Conservation (phyloP, 2,329 filamentous ascomycete genomes). For the Ophiostoma populinum region DNA sequence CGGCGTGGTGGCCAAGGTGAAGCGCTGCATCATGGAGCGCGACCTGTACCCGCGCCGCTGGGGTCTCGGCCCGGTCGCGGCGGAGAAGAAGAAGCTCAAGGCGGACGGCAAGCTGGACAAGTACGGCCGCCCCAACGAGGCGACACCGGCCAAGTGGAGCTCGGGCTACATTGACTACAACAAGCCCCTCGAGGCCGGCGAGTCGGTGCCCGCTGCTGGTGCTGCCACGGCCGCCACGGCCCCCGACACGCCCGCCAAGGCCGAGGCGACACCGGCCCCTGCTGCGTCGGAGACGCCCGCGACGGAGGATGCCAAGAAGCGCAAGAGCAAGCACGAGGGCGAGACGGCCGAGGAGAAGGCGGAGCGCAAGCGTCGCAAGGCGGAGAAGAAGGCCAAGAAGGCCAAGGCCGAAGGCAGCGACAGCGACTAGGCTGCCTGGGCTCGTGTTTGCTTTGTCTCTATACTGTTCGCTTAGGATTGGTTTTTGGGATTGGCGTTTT, state of each 20-base stretch:
- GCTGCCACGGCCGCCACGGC: constrained; percentile 26
- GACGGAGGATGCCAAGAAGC: constrained; percentile 48
- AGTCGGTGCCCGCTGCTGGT: constrained; percentile 20
- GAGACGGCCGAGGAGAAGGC: constrained; percentile 51
- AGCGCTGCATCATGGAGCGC: constrained; percentile 99
- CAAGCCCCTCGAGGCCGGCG: constrained; percentile 28
- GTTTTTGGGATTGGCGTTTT: not conserved
- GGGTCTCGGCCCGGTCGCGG: constrained; percentile 83
- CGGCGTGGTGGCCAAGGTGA: constrained; percentile 95
- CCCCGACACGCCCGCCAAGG: constrained; percentile 17
- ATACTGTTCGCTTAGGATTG: constrained; percentile 1
- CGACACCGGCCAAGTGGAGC: constrained; percentile 87
- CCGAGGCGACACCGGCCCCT: constrained; percentile 18
- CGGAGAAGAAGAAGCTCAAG: constrained; percentile 99
- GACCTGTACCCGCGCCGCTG: constrained; percentile 93
- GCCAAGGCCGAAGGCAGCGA: constrained; percentile 14
- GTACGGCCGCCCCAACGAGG: constrained; percentile 82
- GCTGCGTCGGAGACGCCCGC: constrained; percentile 12
- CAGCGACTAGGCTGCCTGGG: constrained; percentile 6
- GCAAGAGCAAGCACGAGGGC: constrained; percentile 57
- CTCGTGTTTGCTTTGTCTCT: not conserved
- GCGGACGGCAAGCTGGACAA: constrained; percentile 96
- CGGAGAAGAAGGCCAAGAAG: constrained; percentile 18
- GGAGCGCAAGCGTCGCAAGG: constrained; percentile 17
- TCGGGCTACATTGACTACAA: constrained; percentile 82